Base-by-base conservation (phyloP, 2,329 filamentous ascomycete genomes). In the Fusarium mangiferae region DNA sequence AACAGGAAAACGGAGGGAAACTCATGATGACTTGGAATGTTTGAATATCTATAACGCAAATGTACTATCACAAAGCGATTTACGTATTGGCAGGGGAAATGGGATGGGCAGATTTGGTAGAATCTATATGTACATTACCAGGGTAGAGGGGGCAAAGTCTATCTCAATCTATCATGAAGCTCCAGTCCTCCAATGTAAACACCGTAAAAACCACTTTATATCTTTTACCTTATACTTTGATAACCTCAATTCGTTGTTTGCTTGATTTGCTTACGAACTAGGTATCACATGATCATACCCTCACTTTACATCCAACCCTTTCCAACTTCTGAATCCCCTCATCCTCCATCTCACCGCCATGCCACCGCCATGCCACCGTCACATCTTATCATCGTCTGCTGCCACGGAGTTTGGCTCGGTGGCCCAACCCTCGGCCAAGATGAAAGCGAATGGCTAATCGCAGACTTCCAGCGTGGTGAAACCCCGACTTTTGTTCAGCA, bases 401-500 rank as follows among this genome's bases (percentile, higher is more conserved):
- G 94, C 80, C 94, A 97, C 83, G 93, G 90, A 35, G 94, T 96
- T 66, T 97, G 93, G 87, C 82, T 86, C 20, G 91, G 91, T 33
- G 90, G 90, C 0, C 84, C 86, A 5, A 81, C 83, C 4, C 81
- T 82, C 3, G 90, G 90, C 39, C 71, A 79, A 26, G 83, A 88
- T 67, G 90, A 92, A 78, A 71, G 83, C 11, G 90, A 93, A 79
- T 94, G 92, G 91, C 85, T 94, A 36, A 91, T 97, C 22, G 91
- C 94, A 59, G 85, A 87, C 38, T 97, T 96, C 78, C 95, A 98
- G 80, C 85, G 83, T 26, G 92, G 92, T 65, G 94, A 97, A 82
- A 93, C 93, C 6, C 88, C 89, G 11, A 97, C 94, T 0, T 98
- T 96, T 79, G 87, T 93, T n/a, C 83, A 88, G 45, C 95, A 98